Evolutionary conservation across 2,329 filamentous ascomycete genomes (phyloP).

Genomic region (Apiospora pterosperma): DNA sequence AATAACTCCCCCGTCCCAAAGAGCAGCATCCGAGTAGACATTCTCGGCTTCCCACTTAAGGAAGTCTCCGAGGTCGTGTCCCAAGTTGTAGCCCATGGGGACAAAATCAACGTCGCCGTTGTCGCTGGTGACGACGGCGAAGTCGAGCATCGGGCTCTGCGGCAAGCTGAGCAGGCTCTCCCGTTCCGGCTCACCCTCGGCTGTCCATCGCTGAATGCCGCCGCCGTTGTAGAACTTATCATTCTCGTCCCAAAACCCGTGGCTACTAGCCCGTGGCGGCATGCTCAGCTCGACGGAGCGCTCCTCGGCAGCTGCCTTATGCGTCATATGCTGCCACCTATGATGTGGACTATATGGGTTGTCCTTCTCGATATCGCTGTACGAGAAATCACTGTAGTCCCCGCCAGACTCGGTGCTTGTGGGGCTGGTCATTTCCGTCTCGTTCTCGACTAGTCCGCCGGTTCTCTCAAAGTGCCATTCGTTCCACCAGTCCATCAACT

Average conservation of each 20-base stretch:
- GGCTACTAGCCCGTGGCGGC: not conserved
- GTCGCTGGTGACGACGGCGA: conserved; percentile 37
- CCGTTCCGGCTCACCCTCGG: conserved; percentile 24
- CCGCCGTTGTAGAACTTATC: conserved; percentile 14
- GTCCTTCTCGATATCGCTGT: conserved; percentile 23
- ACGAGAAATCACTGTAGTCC: conserved; percentile 24
- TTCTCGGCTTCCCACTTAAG: conserved; percentile 55
- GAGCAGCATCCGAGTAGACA: conserved; percentile 29
- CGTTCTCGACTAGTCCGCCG: conserved; percentile 33
- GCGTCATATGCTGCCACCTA: conserved; percentile 17
- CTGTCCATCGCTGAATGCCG: conserved; percentile 28
- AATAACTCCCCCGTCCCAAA: conserved; percentile 9
- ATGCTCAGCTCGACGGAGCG: conserved; percentile 6
- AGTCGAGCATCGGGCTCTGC: conserved; percentile 48
- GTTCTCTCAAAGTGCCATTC: conserved; percentile 43
- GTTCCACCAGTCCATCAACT: conserved; percentile 50
- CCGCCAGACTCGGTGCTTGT: conserved; percentile 24
- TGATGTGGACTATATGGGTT: conserved; percentile 22
- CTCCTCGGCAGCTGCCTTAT: conserved; percentile 11
- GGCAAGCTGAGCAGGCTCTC: conserved; percentile 43
- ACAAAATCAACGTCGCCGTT: conserved; percentile 39
- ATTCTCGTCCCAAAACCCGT: conserved; percentile 8
- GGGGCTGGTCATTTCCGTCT: conserved; percentile 23
- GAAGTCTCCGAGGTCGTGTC: conserved; percentile 57
- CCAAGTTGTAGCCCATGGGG: conserved; percentile 60